Percentiles rank a stretch among this genome's conserved stretches.
These are phyloP conservation scores for Talaromyces stipitatus DNA, from an alignment of 495 filamentous ascomycete species.

Conservation along the genomic window DNA sequence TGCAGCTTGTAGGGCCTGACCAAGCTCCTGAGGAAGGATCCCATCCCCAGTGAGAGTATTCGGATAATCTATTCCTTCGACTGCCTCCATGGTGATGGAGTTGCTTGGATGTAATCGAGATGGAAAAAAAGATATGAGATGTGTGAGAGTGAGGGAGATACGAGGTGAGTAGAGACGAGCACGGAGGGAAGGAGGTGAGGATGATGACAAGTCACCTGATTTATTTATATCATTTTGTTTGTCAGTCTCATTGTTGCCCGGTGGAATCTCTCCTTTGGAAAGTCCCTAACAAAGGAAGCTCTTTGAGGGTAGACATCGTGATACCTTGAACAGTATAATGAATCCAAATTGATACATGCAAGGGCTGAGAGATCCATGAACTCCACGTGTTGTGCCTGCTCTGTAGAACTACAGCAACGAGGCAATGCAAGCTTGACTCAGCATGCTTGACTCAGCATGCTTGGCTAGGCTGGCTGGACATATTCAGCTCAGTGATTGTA, in stretches of 20 bases:
- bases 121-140: not conserved
- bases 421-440: no score
- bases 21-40: not conserved
- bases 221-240: conserved; percentile 1
- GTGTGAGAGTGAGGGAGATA: not conserved
- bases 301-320: not conserved
- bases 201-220: not conserved
- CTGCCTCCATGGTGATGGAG: not conserved
- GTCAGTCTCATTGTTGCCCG: not conserved
- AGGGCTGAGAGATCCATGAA: not conserved
- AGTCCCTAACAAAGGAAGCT: not conserved
- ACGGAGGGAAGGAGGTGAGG: not conserved
- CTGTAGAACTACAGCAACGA: not conserved
- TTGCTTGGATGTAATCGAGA: not conserved
- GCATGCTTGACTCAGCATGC: not conserved
- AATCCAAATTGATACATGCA: not conserved
- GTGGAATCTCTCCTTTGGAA: not conserved
- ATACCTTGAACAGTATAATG: not conserved
- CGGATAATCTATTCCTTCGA: not conserved
- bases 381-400: not conserved
- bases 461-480: not conserved
- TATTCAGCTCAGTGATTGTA: not conserved
- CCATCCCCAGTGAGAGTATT: not conserved
- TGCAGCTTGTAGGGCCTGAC: not conserved
- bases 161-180: not conserved